Evolutionary conservation across 352 stramenopile species (phyloP), one percentile per base, ranked within the genome.

Genomic region (Globisporangium takayamanum): DNA sequence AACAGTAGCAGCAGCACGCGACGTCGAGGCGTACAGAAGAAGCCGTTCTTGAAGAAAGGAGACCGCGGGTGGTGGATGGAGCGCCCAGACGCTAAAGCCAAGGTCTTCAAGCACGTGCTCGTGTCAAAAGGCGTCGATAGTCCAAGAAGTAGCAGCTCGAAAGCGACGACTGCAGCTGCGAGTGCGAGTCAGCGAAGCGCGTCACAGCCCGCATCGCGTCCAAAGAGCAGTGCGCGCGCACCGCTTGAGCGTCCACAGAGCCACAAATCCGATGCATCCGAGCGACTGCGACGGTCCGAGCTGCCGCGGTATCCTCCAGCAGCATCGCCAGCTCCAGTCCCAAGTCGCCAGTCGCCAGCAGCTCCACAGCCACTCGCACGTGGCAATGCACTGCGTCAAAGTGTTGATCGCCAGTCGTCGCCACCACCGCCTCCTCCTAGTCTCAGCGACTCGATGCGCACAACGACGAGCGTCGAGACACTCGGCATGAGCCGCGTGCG

Each of bases 21-120:
- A 39, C 20, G 36, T 3, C 16, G 18, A 51, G 16, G 50, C 10
- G 15, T 28, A 30, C 22, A 39, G 11, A 86, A 79, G 64, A 84
- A 83, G 45, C 60, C 81, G 45, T 94, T 90, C 54, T 62, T 94
- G 5, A 84, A 79, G 50, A 89, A 73, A 76, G 80, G 82, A 26
- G 66, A 83, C 22, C 78, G 84, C n/a, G 84, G 84, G 0, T 94
- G 84, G 84, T 94, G 84, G 84, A 94, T 90, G 80, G 62, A 76
- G 62, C 74, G 68, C 0, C 76, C 80, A 11, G 71, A 68, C 16
- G 71, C 72, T 26, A 74, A 80, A 59, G 60, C 67, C 28, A 86
- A 84, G 56, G 67, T 89, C 55, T 62, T 70, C 18, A 85, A 80
- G 51, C 80, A 90, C 60, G 75, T 66, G 16, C 77, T 92, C 25